A percentile compares a stretch with the other conserved stretches of the same genome.
phyloP scores from a whole-genome alignment of 1,139 yeast genomes.

The Diutina sp. region DNA sequence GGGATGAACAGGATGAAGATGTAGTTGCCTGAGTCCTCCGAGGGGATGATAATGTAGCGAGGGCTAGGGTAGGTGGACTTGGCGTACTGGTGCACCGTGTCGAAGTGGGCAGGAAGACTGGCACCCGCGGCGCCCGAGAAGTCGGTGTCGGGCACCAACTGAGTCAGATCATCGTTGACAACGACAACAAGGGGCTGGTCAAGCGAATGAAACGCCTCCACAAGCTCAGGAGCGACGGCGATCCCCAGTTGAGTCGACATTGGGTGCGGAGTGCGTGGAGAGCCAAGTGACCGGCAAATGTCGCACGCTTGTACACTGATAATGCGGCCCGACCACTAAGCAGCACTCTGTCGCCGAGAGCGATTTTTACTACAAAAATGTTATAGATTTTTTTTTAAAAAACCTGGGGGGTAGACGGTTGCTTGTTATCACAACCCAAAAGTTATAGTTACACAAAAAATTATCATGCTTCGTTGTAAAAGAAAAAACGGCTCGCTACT shows the following conservation, averaged over 20 bases:
- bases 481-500: neutral
- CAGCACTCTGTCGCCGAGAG: neutral
- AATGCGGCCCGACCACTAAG: neutral
- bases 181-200: constrained; percentile 19
- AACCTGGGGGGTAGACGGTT: neutral
- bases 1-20: constrained; percentile 79
- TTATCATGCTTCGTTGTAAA: neutral
- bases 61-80: constrained; percentile 29
- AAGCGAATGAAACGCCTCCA: constrained; percentile 17
- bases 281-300: neutral
- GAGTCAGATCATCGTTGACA: constrained; percentile 32
- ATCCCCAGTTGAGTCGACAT: constrained; percentile 74
- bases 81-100: constrained; percentile 5
- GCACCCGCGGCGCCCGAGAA: constrained; percentile 14
- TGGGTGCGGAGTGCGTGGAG: neutral
- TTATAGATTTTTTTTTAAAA: too few species aligned
- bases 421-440: neutral
- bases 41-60: constrained; percentile 34
- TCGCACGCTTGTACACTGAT: neutral
- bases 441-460: neutral
- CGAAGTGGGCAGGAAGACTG: constrained; percentile 4
- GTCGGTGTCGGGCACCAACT: constrained; percentile 26
- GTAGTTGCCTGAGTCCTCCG: constrained; percentile 13
- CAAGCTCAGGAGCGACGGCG: constrained; percentile 31
- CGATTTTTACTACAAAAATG: neutral